Base-by-base conservation (phyloP, 371 early-diverging fungal species). In the Apophysomyces ossiformis region DNA sequence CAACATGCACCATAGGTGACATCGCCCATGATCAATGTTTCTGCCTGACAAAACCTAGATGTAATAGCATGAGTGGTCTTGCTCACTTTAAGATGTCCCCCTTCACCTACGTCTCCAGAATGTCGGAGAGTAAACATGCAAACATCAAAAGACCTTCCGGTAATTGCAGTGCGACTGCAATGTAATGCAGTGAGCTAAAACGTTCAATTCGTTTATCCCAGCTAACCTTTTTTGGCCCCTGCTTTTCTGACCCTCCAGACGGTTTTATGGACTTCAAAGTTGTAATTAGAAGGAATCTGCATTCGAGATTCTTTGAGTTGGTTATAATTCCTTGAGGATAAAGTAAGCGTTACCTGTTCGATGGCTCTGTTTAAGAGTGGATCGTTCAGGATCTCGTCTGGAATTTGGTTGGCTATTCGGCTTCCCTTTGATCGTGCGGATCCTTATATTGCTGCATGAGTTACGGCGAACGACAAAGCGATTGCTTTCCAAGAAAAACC, bases 1-100 rank as follows among this genome's bases (percentile, higher is more conserved):
- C 99, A 99, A 77, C 99, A 99, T 13, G 99, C 99, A 36, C 99
- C 99, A 75, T 99, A 99, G 0, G 99, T 99, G 4, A 99, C 99
- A 82, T 99, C 99, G 18, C 96, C 97, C 94, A 99, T 96, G 46
- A 99, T 92, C 21, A 98, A 83, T 7, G 95, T 95, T 66, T 96
- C 98, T 5, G 94, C 96, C 15, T 88, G 84, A 71, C 91, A 90
- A 66, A 96, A 97, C 21, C 90, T 88, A 63, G 68, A 21, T 70
- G 61, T 5, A 60, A 16, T 18, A n/a, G 13, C 8, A 16, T 21
- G 9, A 7, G 1, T 59, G 46, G 7, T 9, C 8, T 65, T 18
- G 32, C n/a, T 43, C 9, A 60, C 32, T 45, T 36, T 15, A 9
- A 9, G 8, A 7, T 21, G 1, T 54, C 46, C 12, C 44, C 69